Evolutionary conservation across 495 filamentous ascomycete species (phyloP).

Genomic region (Coniosporium apollinis): DNA sequence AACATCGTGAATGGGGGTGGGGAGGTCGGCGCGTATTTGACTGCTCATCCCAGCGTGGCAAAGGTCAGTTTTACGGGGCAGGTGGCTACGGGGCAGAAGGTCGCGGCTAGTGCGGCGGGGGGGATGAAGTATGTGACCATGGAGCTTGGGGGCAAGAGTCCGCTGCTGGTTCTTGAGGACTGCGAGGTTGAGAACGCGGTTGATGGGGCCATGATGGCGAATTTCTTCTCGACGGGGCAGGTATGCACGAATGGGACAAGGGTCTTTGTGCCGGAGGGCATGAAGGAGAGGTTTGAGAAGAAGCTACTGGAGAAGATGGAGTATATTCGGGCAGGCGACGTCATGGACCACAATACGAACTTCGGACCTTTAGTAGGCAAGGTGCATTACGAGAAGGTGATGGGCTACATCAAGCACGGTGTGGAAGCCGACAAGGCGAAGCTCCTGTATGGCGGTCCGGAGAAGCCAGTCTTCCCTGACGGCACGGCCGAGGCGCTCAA

Average conservation of each 20-base stretch:
- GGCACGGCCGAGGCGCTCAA: slow-evolving; percentile 28
- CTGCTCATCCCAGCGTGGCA: slow-evolving; percentile 47
- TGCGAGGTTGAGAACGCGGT: slow-evolving; percentile 57
- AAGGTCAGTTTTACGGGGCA: slow-evolving; percentile 81
- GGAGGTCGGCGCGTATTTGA: slow-evolving; percentile 52
- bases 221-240: slow-evolving; percentile 69
- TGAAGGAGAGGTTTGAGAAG: slow-evolving; percentile 49
- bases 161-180: slow-evolving; percentile 53
- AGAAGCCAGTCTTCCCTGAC: slow-evolving; percentile 30
- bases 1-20: slow-evolving; percentile 63
- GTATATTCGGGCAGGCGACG: slow-evolving; percentile 46
- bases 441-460: slow-evolving; percentile 49
- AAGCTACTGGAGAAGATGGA: slow-evolving; percentile 48
- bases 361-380: slow-evolving; percentile 60
- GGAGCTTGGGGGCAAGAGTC: slow-evolving; percentile 72
- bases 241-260: slow-evolving; percentile 76
- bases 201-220: slow-evolving; percentile 75
- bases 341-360: slow-evolving; percentile 52
- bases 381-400: slow-evolving; percentile 51
- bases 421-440: slow-evolving; percentile 51
- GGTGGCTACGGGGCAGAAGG: slow-evolving; percentile 58
- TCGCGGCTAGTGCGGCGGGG: slow-evolving; percentile 49
- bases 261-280: slow-evolving; percentile 48
- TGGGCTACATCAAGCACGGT: slow-evolving; percentile 50
- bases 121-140: slow-evolving; percentile 76